Conservation (phyloP, 768 basidiomycete genomes). For the Cystoderma amianthinum region DNA sequence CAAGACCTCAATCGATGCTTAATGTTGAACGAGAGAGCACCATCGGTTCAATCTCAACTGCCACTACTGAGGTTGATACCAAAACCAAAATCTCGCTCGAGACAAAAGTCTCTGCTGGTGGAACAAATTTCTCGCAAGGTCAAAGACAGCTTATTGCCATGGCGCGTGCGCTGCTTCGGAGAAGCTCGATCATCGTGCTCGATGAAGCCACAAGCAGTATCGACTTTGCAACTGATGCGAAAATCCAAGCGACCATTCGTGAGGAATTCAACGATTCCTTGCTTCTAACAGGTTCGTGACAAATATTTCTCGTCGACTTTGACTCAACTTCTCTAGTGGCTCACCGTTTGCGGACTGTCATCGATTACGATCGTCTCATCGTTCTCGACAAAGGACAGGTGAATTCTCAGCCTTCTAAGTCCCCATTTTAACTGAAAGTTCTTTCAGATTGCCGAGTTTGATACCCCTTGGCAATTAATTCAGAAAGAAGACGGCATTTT, state of each 20-base stretch:
- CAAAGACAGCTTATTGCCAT: conserved; percentile 85
- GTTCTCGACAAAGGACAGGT: conserved; percentile 70
- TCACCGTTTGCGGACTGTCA: conserved; percentile 70
- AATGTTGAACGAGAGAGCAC: conserved; percentile 30
- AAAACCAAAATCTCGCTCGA: conserved; percentile 60
- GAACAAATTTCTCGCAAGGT: conserved; percentile 89
- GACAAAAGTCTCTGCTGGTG: conserved; percentile 78
- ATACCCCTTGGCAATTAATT: conserved; percentile 66
- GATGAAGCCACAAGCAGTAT: conserved; percentile 87
- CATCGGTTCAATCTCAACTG: conserved; percentile 32
- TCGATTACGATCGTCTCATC: conserved; percentile 75
- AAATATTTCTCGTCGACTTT: not conserved
- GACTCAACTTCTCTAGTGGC: conserved; percentile 37
- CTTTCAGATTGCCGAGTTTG: conserved; percentile 51
- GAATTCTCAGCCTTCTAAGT: not conserved
- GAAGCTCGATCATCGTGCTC: conserved; percentile 67
- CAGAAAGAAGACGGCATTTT: conserved; percentile 59
- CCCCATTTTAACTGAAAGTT: not conserved
- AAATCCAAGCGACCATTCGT: conserved; percentile 84
- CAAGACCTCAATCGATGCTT: conserved; percentile 33
- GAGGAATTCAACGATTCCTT: conserved; percentile 77
- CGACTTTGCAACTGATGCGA: conserved; percentile 82
- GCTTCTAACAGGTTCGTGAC: conserved; percentile 54
- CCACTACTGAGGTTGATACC: conserved; percentile 46
- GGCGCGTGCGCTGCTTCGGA: conserved; percentile 72